A percentile compares a stretch with the other conserved stretches of the same genome.
phyloP scores from a whole-genome alignment of 129 eudicot species.

The Arctium minus region DNA sequence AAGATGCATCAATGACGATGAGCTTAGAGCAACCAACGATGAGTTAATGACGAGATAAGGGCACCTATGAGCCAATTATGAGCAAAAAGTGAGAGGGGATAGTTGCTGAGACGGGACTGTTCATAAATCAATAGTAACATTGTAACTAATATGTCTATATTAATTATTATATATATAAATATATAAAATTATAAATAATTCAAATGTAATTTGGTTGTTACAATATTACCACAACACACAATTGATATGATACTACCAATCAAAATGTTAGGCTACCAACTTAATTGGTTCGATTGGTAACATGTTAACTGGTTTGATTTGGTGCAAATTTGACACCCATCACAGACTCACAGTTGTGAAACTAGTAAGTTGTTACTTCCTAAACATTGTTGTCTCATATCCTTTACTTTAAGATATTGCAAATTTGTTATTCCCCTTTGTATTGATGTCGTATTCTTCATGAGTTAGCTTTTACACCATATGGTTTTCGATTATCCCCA shows the following conservation, averaged over 20 bases:
- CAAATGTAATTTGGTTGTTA: neutral
- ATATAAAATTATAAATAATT: neutral
- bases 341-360: too few species aligned
- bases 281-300: neutral
- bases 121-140: too few species aligned
- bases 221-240: neutral
- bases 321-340: neutral
- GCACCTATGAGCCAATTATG: neutral
- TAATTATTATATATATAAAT: neutral
- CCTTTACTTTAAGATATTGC: neutral
- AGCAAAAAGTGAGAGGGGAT: neutral
- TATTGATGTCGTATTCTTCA: neutral
- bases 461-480: neutral
- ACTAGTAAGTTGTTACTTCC: neutral
- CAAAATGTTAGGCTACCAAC: neutral
- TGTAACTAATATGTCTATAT: neutral
- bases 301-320: neutral
- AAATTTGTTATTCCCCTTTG: neutral
- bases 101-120: neutral
- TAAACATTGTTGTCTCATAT: neutral
- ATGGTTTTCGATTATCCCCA: neutral
- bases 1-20: neutral
- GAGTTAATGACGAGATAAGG: neutral
- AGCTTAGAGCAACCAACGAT: neutral
- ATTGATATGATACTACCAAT: neutral